Evolutionary conservation across 2,329 filamentous ascomycete species (phyloP), one percentile per base, ranked within the genome.

Genomic region (Penicillium sp.): DNA sequence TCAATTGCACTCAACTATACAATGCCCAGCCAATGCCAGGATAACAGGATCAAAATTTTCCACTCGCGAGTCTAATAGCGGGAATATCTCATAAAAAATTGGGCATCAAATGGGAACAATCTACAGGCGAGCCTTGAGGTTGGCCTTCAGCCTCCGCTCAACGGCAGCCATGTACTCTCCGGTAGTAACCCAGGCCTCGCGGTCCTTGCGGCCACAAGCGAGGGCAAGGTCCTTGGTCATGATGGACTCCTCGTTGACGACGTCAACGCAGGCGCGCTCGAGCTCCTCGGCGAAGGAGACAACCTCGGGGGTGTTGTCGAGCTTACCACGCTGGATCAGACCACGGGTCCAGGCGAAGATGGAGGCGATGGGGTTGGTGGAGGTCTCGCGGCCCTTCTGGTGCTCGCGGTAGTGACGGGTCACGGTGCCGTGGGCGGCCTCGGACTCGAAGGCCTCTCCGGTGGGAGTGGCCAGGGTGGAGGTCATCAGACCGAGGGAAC

Each of bases 161-260:
- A 97, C 93, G 39, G 93, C 93, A 70, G 89, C 85, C 71, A 99
- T 79, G 80, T 97, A 99, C 80, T 96, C 89, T 65, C 82, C 84
- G 54, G 93, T 97, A 49, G 92, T 97, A 65, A 96, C 94, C 78
- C 92, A 97, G 71, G 90, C 88, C 67, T 85, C 85, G 63, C 90
- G 85, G 58, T 84, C 88, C 67, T 88, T 92, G 83, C 92, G 92
- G 68, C 94, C 94, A 74, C 90, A 94, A 45, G 92, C 89, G 55
- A 97, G 84, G n/a, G 94, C 94, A 67, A 99, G 79, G 77, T 99
- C 94, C 86, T 99, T 99, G 75, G 94, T 99, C 94, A 97, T 99
- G 80, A 97, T 89, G 59, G 90, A 90, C 72, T 97, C 93, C 55
- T 89, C 76, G 73, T 97, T 90, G 64, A 99, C 94, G 24, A 93